Conservation (phyloP, 2,329 filamentous ascomycete species). For the Aspergillus alliaceus region DNA sequence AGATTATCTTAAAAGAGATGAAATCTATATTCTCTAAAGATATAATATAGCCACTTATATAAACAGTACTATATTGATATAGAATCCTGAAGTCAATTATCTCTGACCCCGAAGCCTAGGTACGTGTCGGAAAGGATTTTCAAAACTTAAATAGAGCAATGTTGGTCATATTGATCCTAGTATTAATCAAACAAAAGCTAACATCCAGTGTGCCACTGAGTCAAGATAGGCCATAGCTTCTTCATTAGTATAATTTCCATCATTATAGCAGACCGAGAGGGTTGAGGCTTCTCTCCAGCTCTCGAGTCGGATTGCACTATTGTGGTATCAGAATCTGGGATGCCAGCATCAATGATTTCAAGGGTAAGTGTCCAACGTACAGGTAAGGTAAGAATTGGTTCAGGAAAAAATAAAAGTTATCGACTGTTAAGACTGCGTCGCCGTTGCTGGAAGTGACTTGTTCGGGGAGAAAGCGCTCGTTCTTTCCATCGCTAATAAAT, state of each 20-base stretch:
- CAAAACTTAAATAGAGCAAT: too few relatives aligned
- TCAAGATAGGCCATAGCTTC: neutral
- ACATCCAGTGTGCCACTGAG: neutral
- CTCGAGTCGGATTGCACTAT: neutral
- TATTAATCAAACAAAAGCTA: neutral
- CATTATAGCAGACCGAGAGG: neutral
- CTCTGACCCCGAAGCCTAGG: too few relatives aligned
- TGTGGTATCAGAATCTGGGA: neutral
- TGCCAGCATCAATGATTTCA: neutral
- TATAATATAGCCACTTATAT: too few relatives aligned
- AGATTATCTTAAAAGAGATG: too few relatives aligned
- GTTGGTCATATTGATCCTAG: too few relatives aligned
- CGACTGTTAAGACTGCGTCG: neutral
- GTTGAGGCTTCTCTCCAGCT: neutral
- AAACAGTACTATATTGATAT: too few relatives aligned
- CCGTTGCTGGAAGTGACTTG: neutral
- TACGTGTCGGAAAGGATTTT: too few relatives aligned
- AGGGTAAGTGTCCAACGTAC: neutral
- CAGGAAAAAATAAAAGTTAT: neutral
- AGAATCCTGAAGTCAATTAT: too few relatives aligned
- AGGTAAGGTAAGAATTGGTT: neutral
- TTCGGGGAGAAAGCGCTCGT: neutral
- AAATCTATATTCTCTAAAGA: too few relatives aligned
- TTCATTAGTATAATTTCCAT: neutral
- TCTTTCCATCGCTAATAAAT: neutral